Conservation (phyloP, 352 stramenopile genomes). For the Phytophthora nicotianae region DNA sequence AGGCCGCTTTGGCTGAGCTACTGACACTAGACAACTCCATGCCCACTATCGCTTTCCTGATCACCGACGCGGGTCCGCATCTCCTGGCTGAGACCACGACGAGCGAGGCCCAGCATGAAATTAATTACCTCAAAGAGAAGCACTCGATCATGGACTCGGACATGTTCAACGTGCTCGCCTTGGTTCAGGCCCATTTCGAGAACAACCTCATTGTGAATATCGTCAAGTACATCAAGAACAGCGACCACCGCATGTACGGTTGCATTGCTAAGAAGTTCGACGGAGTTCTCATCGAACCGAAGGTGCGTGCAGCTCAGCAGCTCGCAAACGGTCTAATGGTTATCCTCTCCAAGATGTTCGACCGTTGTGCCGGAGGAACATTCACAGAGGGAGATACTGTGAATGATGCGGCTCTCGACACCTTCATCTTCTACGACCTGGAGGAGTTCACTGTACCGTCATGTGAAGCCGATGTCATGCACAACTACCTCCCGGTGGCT, state of each 20-base stretch:
- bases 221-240: conserved; percentile 68
- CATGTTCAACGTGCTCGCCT: conserved; percentile 56
- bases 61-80: conserved; percentile 67
- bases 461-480: conserved; percentile 39
- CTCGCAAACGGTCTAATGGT: conserved; percentile 54
- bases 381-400: conserved; percentile 5
- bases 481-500: conserved; percentile 35
- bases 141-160: conserved; percentile 55
- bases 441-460: conserved; percentile 32
- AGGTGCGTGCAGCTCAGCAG: conserved; percentile 33
- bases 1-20: conserved; percentile 61
- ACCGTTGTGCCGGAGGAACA: conserved; percentile 29
- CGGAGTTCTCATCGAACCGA: conserved; percentile 64
- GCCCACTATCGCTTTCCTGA: conserved; percentile 69
- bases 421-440: conserved; percentile 67
- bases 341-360: conserved; percentile 65
- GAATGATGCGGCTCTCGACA: conserved; percentile 30
- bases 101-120: conserved; percentile 45
- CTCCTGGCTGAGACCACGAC: conserved; percentile 41
- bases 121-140: conserved; percentile 49
- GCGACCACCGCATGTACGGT: conserved; percentile 58
- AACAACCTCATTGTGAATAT: conserved; percentile 61
- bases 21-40: conserved; percentile 51
- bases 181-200: conserved; percentile 56
- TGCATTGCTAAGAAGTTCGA: conserved; percentile 62